Percentiles rank a stretch among this genome's conserved stretches.
Conservation (phyloP, 1,139 yeast species). For the Suhomyces yuchorum region DNA sequence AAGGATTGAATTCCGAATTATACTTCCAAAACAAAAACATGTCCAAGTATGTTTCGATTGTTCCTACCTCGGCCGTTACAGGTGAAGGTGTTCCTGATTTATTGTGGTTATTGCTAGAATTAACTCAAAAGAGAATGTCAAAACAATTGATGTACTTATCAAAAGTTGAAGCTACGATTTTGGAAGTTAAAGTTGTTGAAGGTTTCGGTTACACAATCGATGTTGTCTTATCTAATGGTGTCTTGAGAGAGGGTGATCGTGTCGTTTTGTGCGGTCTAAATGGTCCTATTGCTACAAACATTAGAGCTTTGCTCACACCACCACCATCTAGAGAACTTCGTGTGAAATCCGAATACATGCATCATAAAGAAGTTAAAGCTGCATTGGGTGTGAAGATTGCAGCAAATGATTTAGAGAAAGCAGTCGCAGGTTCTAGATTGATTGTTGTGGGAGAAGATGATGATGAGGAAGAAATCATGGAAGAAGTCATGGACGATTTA, state of each 20-base stretch:
- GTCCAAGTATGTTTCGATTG: conserved; percentile 91
- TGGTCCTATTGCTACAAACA: conserved; percentile 98
- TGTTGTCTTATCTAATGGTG: conserved; percentile 94
- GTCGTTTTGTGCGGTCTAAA: conserved; percentile 96
- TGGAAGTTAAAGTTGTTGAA: conserved; percentile 98
- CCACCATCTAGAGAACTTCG: conserved; percentile 97
- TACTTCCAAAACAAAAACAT: conserved; percentile 93
- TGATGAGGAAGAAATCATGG: conserved; percentile 96
- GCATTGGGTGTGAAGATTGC: conserved; percentile 99
- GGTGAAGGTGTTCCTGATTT: conserved; percentile 99
- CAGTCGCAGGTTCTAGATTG: conserved; percentile 97
- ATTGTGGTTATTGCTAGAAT: conserved; percentile 90
- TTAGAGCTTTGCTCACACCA: conserved; percentile 94
- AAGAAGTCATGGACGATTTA: conserved; percentile 97
- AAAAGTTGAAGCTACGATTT: conserved; percentile 89
- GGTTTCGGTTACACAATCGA: conserved; percentile 99
- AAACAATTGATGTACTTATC: conserved; percentile 97
- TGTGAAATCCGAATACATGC: conserved; percentile 90
- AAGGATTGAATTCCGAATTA: conserved; percentile 95
- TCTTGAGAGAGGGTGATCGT: conserved; percentile 91
- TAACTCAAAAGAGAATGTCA: conserved; percentile 98
- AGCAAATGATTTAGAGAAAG: conserved; percentile 96
- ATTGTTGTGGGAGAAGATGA: conserved; percentile 96
- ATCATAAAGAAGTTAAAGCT: conserved; percentile 96
- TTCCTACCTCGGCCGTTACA: conserved; percentile 97